These are phyloP conservation scores for Pseudozyma sp. DNA, from an alignment of 1,284 basidiomycete genomes.

Conservation along the genomic window DNA sequence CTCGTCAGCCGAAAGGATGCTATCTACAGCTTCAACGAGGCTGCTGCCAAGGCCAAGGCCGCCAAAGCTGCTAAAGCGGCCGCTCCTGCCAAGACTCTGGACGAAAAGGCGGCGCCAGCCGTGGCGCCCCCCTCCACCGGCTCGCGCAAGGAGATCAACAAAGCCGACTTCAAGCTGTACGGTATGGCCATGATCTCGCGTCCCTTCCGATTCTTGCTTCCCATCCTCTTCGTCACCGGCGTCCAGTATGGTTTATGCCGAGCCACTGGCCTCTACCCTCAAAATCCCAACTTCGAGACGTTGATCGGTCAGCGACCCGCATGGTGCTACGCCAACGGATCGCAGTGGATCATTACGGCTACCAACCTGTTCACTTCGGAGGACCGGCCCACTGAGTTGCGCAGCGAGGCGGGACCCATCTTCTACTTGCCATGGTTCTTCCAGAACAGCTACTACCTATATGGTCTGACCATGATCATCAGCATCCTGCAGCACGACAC, in stretches of 20 bases:
- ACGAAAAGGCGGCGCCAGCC: constrained; percentile 24
- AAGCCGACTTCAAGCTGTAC: constrained; percentile 37
- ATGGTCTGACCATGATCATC: constrained; percentile 37
- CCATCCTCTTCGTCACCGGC: constrained; percentile 43
- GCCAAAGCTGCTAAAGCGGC: constrained; percentile 28
- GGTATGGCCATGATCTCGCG: constrained; percentile 48
- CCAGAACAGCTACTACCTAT: constrained; percentile 52
- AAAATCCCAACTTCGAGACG: constrained; percentile 37
- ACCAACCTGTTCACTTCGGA: constrained; percentile 48
- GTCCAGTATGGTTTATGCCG: constrained; percentile 48
- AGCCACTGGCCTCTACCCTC: constrained; percentile 27
- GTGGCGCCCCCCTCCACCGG: constrained; percentile 2
- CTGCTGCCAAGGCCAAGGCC: constrained; percentile 35
- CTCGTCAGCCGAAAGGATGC: constrained; percentile 36
- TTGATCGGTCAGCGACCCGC: constrained; percentile 27
- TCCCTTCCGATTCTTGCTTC: constrained; percentile 49
- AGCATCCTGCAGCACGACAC: constrained; percentile 37
- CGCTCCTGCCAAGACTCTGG: constrained; percentile 25
- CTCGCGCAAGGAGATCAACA: constrained; percentile 24
- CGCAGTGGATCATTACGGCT: constrained; percentile 44
- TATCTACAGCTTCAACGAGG: constrained; percentile 24
- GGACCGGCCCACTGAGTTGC: constrained; percentile 26
- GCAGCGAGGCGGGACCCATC: constrained; percentile 24
- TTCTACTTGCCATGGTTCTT: constrained; percentile 50
- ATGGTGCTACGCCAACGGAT: constrained; percentile 39